Evolutionary conservation across 805 yeast genomes (phyloP).

Genomic region (Ogataea degrootiae): DNA sequence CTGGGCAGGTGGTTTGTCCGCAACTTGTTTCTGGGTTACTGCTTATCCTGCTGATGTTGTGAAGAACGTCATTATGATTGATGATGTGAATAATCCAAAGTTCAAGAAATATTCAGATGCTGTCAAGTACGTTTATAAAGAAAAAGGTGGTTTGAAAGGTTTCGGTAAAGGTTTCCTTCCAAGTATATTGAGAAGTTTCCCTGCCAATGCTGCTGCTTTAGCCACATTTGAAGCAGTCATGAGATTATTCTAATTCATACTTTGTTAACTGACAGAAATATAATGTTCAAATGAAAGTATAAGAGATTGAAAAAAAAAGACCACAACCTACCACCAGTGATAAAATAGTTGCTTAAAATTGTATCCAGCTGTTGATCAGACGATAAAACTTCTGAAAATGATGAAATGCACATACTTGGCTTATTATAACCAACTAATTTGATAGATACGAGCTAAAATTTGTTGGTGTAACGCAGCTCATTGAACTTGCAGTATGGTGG

Average conservation of each 20-base stretch:
- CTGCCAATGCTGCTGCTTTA: conserved; percentile 90
- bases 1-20: conserved; percentile 89
- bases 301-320: neutral
- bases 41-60: conserved; percentile 90
- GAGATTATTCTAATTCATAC: conserved; percentile 35
- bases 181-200: conserved; percentile 76
- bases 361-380: no score
- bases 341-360: no score
- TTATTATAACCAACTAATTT: no score
- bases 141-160: conserved; percentile 58
- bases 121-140: conserved; percentile 57
- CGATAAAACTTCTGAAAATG: no score
- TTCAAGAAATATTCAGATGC: conserved; percentile 72
- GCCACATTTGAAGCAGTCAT: conserved; percentile 86
- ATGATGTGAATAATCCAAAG: conserved; percentile 65
- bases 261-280: neutral
- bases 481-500: no score
- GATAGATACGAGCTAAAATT: no score
- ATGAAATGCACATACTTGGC: no score
- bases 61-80: conserved; percentile 81
- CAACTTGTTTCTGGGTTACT: conserved; percentile 81
- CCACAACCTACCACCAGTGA: no score
- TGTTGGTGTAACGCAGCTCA: no score
- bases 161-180: conserved; percentile 81
- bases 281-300: neutral